Base-by-base conservation (phyloP, 495 filamentous ascomycete genomes). In the Neurospora sp. region DNA sequence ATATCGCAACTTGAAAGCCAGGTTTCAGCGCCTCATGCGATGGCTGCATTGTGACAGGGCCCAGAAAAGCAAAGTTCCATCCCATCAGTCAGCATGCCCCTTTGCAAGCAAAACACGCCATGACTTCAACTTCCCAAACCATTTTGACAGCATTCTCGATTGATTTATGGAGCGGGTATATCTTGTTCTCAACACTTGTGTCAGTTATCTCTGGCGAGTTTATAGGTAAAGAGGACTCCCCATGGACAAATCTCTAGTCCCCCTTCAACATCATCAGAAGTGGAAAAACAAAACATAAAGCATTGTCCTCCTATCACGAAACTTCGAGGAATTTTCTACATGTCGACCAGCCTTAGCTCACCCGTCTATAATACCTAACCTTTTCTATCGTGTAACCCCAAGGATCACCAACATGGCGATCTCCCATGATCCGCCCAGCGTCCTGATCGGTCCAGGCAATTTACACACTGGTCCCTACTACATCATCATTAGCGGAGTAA, bases 391-490 rank as follows among this genome's bases (percentile, higher is more conserved):
- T 62, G 24, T 34, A 9, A 62, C 13, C 15, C 28, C 24, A 34
- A 36, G 28, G 54, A 62, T 62, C 54, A 34, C 9, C 54, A 19
- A 34, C 54, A 66, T 66, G 54, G 54, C 54, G 28, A 71, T 38
- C 24, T 37, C 37, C 43, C 21, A 34, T 21, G 59, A 54, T 38
- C 39, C 54, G 36, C 38, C 71, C 28, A 39, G 54, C 69, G 69
- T 73, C 43, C 13, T 75, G 4, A 31, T 75, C 24, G 19, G 43
- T 7, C n/a, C 24, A 28, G 54, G 71, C 8, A 39, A 72, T 37
- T 34, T 28, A 4, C 13, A 42, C 4, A 38, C 59, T 39, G 72
- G 74, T 3, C 74, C 74, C 38, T 75, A 69, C 34, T 75, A 75
- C 28, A 43, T 75, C 19, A 69, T 71, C 15, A 73, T 75, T 5